Evolutionary conservation across 306 rosid species (phyloP).

Genomic region (Herpetospermum pedunculosum): DNA sequence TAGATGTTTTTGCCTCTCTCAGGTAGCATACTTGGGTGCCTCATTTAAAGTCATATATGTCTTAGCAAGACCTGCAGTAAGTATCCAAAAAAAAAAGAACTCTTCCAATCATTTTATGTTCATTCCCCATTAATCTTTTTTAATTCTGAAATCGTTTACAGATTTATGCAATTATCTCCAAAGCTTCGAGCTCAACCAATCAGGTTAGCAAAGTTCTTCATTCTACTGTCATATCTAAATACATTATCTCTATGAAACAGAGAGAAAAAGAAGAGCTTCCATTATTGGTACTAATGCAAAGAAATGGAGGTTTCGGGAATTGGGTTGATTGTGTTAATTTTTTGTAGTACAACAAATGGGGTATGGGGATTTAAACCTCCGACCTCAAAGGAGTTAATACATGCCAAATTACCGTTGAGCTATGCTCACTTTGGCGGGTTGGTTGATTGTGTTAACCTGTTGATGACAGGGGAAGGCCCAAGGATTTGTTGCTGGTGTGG

Average conservation of each 20-base stretch:
- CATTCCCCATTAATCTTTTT: too few relatives aligned
- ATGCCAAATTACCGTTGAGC: too few relatives aligned
- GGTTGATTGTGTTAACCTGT: neutral
- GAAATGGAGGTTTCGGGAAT: neutral
- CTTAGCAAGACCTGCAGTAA: slow-evolving; percentile 67
- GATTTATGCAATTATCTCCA: slow-evolving; percentile 69
- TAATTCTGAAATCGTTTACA: too few relatives aligned
- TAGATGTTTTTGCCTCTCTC: slow-evolving; percentile 9
- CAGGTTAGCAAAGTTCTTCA: slow-evolving; percentile 35
- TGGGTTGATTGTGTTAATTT: neutral
- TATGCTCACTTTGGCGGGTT: too few relatives aligned
- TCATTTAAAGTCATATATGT: slow-evolving; percentile 52
- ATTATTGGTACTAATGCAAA: neutral
- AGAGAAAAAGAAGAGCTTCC: neutral
- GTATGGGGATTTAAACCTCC: too few relatives aligned
- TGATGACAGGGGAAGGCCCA: slow-evolving; percentile 56
- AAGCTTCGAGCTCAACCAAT: slow-evolving; percentile 55
- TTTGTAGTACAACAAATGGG: too few relatives aligned
- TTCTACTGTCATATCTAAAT: neutral
- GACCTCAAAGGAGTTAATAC: too few relatives aligned
- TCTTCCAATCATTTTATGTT: neutral
- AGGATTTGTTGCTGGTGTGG: slow-evolving; percentile 73
- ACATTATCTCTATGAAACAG: neutral
- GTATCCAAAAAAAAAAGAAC: slow-evolving; percentile 12
- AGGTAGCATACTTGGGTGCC: slow-evolving; percentile 74